Evolutionary conservation across 257 asterid genomes (phyloP), one percentile per base, ranked within the genome.

Genomic region (Jacaranda mimosifolia): DNA sequence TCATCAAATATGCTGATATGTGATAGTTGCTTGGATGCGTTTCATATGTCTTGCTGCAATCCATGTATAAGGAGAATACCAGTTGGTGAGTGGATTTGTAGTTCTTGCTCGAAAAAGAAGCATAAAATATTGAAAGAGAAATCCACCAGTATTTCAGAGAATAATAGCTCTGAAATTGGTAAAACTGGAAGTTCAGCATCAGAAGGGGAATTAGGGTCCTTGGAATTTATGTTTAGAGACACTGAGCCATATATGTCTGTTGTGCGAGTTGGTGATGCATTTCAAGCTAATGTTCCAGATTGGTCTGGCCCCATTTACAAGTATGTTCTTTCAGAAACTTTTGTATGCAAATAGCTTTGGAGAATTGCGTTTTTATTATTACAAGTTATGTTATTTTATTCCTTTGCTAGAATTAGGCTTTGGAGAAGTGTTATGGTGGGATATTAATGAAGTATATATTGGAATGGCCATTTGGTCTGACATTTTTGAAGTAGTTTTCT

Each of bases 21-120:
- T 85, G 92, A 90, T 79, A 84, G 81, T 52, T 90, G 95, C 49
- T 80, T 76, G 63, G 89, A 83, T 66, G 77, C 90, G 62, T 90
- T 86, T 77, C 92, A 90, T 83, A 70, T 85, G 38, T 74, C 87
- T 71, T 90, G 92, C 84, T 85, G 85, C 80, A 77, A 79, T 71
- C 91, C 89, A 19, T 81, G 72, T 26, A 45, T 80, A 52, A 77
- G 67, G 79, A 73, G 77, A 81, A 69, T 79, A 68, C 89, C 88
- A 40, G 80, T 51, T 59, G 84, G 83, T 17, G 91, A 90, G 74
- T 88, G 90, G 89, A 79, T 86, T 79, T 90, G 92, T 42, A 69
- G 74, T 72, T 78, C 90, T 68, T 90, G 95, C 83, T 55, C 82
- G 83, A 83, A 77, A 76, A 88, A 85, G 84, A 88, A 85, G 85